A percentile compares a stretch with the other conserved stretches of the same genome.
phyloP scores from a whole-genome alignment of 805 yeast genomes.

The Cyberlindnera galapagoensis region DNA sequence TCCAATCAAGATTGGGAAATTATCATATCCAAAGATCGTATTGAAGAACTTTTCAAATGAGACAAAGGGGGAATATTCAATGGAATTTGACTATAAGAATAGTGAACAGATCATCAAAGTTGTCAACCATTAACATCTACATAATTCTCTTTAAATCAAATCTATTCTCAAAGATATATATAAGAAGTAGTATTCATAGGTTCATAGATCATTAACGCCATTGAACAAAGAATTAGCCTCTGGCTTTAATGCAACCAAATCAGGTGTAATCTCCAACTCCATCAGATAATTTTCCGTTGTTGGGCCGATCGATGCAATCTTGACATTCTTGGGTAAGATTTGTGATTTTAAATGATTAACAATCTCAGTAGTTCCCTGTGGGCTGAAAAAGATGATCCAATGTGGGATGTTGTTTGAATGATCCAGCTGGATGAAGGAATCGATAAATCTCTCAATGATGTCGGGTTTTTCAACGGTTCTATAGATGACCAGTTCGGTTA shows the following conservation, averaged over 20 bases:
- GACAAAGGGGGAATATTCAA: conserved; percentile 29
- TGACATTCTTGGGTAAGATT: conserved; percentile 13
- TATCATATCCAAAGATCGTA: conserved; percentile 58
- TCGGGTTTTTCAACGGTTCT: conserved; percentile 50
- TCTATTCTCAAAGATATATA: neutral
- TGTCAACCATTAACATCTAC: neutral
- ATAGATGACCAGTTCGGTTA: conserved; percentile 63
- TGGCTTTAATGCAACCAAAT: conserved; percentile 67
- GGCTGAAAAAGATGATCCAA: conserved; percentile 89
- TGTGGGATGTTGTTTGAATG: conserved; percentile 14
- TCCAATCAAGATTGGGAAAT: conserved; percentile 72
- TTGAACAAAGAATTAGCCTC: conserved; percentile 52
- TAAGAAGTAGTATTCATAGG: neutral
- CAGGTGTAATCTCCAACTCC: conserved; percentile 46
- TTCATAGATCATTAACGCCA: conserved; percentile 18
- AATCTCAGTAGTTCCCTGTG: conserved; percentile 74
- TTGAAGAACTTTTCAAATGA: conserved; percentile 29
- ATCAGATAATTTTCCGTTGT: conserved; percentile 67
- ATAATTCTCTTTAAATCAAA: conserved; percentile 3
- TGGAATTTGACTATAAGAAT: conserved; percentile 62
- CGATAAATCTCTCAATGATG: conserved; percentile 26
- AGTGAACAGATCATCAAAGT: conserved; percentile 65
- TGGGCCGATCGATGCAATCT: conserved; percentile 86
- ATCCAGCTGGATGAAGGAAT: conserved; percentile 29
- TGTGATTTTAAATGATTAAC: conserved; percentile 36